These are phyloP conservation scores for Capsicum baccatum DNA, from an alignment of 257 asterid species.

Conservation along the genomic window DNA sequence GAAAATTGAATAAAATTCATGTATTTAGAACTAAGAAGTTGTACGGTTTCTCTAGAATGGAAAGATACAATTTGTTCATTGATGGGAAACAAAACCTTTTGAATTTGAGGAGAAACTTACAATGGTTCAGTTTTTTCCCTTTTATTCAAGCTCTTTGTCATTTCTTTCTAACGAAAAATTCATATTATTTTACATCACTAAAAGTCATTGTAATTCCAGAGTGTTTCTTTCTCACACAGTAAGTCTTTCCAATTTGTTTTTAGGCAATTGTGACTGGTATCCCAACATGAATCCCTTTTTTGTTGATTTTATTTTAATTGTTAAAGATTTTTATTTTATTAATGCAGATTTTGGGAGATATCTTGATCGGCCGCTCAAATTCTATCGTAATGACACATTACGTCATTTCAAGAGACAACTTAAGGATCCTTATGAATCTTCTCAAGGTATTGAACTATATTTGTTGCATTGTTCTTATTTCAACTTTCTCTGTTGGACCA, in stretches of 20 bases:
- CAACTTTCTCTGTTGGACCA: neutral
- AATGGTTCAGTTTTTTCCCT: neutral
- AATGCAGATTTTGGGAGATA: conserved; percentile 83
- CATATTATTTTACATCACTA: neutral
- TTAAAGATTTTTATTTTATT: conserved; percentile 10
- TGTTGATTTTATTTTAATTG: neutral
- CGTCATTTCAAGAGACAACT: conserved; percentile 79
- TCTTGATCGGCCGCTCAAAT: conserved; percentile 87
- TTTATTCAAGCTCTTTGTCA: neutral
- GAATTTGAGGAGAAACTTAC: neutral
- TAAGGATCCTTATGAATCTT: conserved; percentile 95
- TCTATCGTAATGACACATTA: conserved; percentile 81
- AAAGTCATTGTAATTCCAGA: neutral
- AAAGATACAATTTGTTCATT: conserved; percentile 24
- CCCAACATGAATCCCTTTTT: neutral
- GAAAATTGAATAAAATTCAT: neutral
- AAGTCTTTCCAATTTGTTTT: neutral
- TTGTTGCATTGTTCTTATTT: neutral
- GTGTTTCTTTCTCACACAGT: neutral
- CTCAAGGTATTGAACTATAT: conserved; percentile 65
- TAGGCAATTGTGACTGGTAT: neutral
- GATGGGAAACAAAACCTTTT: neutral
- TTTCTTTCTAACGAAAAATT: neutral
- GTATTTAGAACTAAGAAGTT: neutral
- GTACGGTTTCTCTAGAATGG: neutral